Conservation (phyloP, 2,329 filamentous ascomycete species). For the Lachnellula suecica region DNA sequence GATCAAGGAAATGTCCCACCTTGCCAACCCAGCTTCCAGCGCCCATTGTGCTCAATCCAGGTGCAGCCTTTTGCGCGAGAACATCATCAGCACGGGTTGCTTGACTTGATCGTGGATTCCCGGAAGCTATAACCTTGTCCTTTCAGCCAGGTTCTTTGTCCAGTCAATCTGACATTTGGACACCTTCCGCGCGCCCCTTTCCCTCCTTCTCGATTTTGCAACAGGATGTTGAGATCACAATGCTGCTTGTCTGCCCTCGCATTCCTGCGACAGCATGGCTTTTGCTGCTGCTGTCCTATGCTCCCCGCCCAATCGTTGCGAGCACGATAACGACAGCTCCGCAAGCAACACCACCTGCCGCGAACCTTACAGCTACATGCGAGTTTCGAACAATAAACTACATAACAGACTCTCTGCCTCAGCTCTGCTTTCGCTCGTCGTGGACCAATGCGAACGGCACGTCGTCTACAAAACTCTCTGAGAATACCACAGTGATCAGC, state of each 20-base stretch:
- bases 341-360: conserved; percentile 1
- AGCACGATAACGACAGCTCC: conserved; percentile 22
- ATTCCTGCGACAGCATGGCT: conserved; percentile 16
- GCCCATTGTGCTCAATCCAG: too few relatives aligned
- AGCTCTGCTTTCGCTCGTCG: conserved; percentile 31
- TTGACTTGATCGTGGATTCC: too few relatives aligned
- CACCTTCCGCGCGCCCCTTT: neutral
- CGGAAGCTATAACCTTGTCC: too few relatives aligned
- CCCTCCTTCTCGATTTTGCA: neutral
- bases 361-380: conserved; percentile 27
- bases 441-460: conserved; percentile 26
- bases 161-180: neutral
- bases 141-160: neutral
- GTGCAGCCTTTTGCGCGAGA: too few relatives aligned
- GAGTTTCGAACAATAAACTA: conserved; percentile 36
- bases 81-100: neutral
- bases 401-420: conserved; percentile 34
- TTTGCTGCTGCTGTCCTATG: conserved; percentile 17
- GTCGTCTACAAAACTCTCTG: conserved; percentile 5
- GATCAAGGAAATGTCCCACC: too few relatives aligned
- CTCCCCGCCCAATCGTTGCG: conserved; percentile 10
- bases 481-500: neutral
- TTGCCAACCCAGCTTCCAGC: too few relatives aligned
- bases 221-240: conserved; percentile 21
- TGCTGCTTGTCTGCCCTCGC: conserved; percentile 19